phyloP scores from a whole-genome alignment of 805 yeast genomes.

The Vanderwaltozyma verrucispora region DNA sequence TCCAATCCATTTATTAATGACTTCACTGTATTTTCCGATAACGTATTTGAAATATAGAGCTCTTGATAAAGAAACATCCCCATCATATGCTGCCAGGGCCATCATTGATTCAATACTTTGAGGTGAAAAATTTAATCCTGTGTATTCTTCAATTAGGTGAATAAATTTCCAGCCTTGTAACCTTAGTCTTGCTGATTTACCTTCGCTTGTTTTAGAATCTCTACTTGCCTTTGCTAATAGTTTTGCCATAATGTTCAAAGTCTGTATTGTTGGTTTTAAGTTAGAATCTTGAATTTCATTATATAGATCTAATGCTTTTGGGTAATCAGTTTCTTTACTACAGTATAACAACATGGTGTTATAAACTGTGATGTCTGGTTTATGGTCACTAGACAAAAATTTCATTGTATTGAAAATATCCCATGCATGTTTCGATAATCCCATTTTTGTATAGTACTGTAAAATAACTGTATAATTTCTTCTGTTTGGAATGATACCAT shows the following conservation, averaged over 20 bases:
- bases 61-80: constrained; percentile 63
- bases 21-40: constrained; percentile 22
- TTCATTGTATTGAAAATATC: constrained; percentile 79
- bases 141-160: constrained; percentile 39
- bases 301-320: constrained; percentile 65
- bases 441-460: constrained; percentile 16
- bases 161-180: constrained; percentile 67
- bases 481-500: constrained; percentile 19
- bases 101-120: constrained; percentile 47
- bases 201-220: constrained; percentile 20
- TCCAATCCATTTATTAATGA: constrained; percentile 5
- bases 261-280: constrained; percentile 12
- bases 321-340: constrained; percentile 51
- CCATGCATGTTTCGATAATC: constrained; percentile 40
- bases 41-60: constrained; percentile 47
- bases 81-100: constrained; percentile 67
- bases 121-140: neutral
- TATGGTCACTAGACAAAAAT: constrained; percentile 52
- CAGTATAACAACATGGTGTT: constrained; percentile 61
- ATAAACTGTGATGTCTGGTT: constrained; percentile 62
- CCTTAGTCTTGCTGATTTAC: constrained; percentile 20
- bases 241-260: constrained; percentile 18
- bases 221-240: constrained; percentile 21
- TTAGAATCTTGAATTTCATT: constrained; percentile 47
- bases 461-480: constrained; percentile 22